Evolutionary conservation across 495 filamentous ascomycete genomes (phyloP).

Genomic region (Pyrenopolyporus hunteri): DNA sequence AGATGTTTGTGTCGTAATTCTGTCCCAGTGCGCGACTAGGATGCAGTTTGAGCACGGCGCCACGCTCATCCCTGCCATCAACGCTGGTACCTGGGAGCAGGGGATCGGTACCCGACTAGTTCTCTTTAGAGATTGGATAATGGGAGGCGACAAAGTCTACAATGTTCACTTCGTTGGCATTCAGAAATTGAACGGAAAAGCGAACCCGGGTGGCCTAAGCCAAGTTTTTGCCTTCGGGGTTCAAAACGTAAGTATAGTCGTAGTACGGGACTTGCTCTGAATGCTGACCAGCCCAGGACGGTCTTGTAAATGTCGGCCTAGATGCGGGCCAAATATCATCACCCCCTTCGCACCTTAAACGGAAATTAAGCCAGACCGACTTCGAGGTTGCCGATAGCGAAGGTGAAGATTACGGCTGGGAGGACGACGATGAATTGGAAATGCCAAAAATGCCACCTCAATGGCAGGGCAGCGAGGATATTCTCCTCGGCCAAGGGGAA

Average conservation of each 20-base stretch:
- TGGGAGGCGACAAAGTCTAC: conserved; percentile 35
- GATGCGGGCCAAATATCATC: conserved; percentile 36
- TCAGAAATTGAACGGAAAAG: conserved; percentile 54
- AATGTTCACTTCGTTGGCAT: conserved; percentile 49
- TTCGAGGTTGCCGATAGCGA: conserved; percentile 59
- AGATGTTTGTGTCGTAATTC: conserved; percentile 69
- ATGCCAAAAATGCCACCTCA: conserved; percentile 55
- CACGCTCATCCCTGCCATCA: conserved; percentile 74
- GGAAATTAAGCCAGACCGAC: conserved; percentile 51
- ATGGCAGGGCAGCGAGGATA: conserved; percentile 60
- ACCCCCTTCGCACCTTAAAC: conserved; percentile 44
- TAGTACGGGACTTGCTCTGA: not conserved
- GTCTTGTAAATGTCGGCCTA: conserved; percentile 33
- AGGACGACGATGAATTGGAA: conserved; percentile 53
- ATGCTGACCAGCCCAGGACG: conserved; percentile 35
- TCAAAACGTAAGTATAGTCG: conserved; percentile 41
- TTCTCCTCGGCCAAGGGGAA: conserved; percentile 48
- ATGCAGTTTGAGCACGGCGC: conserved; percentile 63
- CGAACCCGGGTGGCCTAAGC: conserved; percentile 29
- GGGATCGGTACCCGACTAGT: conserved; percentile 69
- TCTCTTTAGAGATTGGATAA: conserved; percentile 70
- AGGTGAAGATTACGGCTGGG: conserved; percentile 59
- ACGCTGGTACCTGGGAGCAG: conserved; percentile 71
- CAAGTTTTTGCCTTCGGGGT: conserved; percentile 50
- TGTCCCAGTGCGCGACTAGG: conserved; percentile 75